Percentiles rank a stretch among this genome's conserved stretches.
These are phyloP conservation scores for Prunus yedoensis DNA, from an alignment of 331 rosid genomes.

Conservation along the genomic window DNA sequence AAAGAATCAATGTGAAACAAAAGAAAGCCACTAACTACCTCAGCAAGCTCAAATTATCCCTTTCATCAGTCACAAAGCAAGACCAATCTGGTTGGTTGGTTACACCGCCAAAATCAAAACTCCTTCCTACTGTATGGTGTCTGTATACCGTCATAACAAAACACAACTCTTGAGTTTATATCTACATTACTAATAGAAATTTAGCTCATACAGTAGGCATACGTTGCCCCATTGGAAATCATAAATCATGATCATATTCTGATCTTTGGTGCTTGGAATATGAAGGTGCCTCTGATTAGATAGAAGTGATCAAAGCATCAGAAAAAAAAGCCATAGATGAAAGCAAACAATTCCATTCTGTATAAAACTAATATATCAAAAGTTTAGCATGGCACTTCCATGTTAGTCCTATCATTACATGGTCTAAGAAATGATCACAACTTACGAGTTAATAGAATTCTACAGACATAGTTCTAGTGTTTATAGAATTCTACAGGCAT, in stretches of 20 bases:
- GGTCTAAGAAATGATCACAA: background rate
- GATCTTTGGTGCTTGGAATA: slow-evolving; percentile 38
- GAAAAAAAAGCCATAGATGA: slow-evolving; percentile 8
- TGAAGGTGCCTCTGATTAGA: slow-evolving; percentile 48
- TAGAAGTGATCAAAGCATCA: slow-evolving; percentile 17
- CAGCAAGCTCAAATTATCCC: slow-evolving; percentile 63
- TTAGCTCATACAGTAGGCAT: slow-evolving; percentile 24
- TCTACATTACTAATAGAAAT: background rate
- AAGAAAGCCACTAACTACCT: slow-evolving; percentile 45
- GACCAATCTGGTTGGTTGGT: slow-evolving; percentile 31
- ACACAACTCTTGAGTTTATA: slow-evolving; percentile 27
- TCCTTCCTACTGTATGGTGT: slow-evolving; percentile 37
- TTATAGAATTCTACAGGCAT: slow-evolving; percentile 4
- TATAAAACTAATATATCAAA: background rate
- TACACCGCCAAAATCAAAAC: slow-evolving; percentile 37
- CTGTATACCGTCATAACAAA: slow-evolving; percentile 35
- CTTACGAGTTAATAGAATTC: background rate
- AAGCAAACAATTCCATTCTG: slow-evolving; percentile 6
- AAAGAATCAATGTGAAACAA: slow-evolving; percentile 12
- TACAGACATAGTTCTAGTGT: background rate
- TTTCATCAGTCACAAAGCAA: slow-evolving; percentile 48
- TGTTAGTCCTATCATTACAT: background rate
- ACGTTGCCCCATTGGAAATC: slow-evolving; percentile 51
- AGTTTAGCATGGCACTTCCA: background rate
- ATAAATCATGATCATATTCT: slow-evolving; percentile 44